Evolutionary conservation across 306 rosid species (phyloP).

Genomic region (Luffa acutangula): DNA sequence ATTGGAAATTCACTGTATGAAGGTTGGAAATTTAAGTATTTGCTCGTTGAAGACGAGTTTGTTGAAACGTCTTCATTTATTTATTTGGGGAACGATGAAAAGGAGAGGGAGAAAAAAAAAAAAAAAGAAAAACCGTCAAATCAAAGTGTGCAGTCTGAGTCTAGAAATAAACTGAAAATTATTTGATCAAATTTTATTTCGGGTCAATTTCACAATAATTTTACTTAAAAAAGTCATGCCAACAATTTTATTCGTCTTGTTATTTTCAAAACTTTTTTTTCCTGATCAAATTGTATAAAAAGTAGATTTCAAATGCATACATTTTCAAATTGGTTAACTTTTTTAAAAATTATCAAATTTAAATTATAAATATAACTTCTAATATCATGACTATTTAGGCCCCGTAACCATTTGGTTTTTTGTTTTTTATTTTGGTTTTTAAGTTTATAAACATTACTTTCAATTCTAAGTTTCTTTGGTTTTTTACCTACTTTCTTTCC

Average conservation of each 20-base stretch:
- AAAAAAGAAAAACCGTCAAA: not conserved
- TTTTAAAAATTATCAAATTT: too few species aligned
- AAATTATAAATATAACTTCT: too few species aligned
- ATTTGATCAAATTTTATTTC: not conserved
- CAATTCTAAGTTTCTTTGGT: too few species aligned
- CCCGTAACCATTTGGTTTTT: too few species aligned
- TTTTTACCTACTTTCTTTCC: too few species aligned
- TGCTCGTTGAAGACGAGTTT: not conserved
- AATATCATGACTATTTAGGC: too few species aligned
- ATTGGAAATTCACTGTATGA: not conserved
- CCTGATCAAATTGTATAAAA: not conserved
- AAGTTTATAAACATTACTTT: too few species aligned
- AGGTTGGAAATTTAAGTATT: not conserved
- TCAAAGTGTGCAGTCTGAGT: not conserved
- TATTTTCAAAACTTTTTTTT: not conserved
- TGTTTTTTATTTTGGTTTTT: too few species aligned
- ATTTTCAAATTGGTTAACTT: too few species aligned
- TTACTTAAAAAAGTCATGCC: not conserved
- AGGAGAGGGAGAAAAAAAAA: not conserved
- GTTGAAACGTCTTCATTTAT: not conserved
- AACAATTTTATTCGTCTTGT: not conserved
- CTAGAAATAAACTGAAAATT: not conserved
- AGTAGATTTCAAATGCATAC: not conserved
- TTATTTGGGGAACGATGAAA: not conserved
- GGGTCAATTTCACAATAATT: not conserved